Evolutionary conservation across 768 basidiomycete species (phyloP).

Genomic region (Macrolepiota dolichaula): DNA sequence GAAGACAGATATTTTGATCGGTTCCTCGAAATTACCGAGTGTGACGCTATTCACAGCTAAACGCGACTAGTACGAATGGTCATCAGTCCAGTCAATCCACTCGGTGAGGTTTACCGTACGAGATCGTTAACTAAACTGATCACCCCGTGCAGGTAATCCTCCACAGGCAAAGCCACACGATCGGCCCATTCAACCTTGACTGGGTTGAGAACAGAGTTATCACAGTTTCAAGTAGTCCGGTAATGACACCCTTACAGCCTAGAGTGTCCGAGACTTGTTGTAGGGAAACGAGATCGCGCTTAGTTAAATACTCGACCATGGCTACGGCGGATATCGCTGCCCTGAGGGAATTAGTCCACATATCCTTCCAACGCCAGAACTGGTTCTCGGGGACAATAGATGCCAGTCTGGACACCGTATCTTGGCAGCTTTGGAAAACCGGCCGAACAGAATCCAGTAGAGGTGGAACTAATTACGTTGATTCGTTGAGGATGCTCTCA

Average conservation of each 20-base stretch:
- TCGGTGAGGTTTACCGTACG: slow-evolving; percentile 35
- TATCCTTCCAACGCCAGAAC: slow-evolving; percentile 83
- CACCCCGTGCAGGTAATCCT: slow-evolving; percentile 81
- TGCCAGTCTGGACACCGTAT: slow-evolving; percentile 48
- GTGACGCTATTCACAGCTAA: slow-evolving; percentile 83
- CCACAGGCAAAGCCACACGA: slow-evolving; percentile 57
- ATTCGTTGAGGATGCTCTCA: neutral
- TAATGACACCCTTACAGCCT: slow-evolving; percentile 52
- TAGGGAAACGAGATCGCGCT: slow-evolving; percentile 56
- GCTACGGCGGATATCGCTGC: slow-evolving; percentile 64
- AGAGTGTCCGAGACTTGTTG: slow-evolving; percentile 48
- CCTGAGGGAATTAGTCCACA: slow-evolving; percentile 73
- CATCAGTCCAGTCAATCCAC: neutral
- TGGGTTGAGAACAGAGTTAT: slow-evolving; percentile 23
- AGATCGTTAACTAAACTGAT: slow-evolving; percentile 79
- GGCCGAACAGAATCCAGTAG: slow-evolving; percentile 58
- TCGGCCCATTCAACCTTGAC: slow-evolving; percentile 72
- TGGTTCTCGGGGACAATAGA: slow-evolving; percentile 63
- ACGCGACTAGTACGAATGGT: slow-evolving; percentile 50
- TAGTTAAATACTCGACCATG: slow-evolving; percentile 61
- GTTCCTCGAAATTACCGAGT: slow-evolving; percentile 75
- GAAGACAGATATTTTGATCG: slow-evolving; percentile 72
- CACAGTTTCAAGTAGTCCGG: neutral
- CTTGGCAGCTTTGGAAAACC: slow-evolving; percentile 51
- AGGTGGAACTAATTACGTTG: slow-evolving; percentile 46